Base-by-base conservation (phyloP, 352 stramenopile species). In the Phytophthora lateralis region DNA sequence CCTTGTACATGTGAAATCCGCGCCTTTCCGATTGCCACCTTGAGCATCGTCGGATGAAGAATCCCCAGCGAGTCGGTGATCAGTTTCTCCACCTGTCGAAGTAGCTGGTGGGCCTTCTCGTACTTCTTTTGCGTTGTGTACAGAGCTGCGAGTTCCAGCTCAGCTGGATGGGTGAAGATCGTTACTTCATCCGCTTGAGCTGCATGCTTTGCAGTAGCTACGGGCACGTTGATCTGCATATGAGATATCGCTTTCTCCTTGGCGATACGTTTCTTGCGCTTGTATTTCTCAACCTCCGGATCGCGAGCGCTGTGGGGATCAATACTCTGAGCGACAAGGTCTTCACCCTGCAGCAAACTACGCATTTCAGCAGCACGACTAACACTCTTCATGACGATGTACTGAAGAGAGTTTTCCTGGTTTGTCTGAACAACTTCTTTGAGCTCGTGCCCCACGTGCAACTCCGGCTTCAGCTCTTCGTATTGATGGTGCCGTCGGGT, bases 51-150 rank as follows among this genome's bases (percentile, higher is more conserved):
- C 8, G 80, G 76, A 47, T 90, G 80, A 26, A 73, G 24, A 42
- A 66, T 64, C 6, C 82, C 82, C 0, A 88, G 26, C 0, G 82
- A 64, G 15, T 80, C 55, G 9, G 62, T 65, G 4, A 77, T 58
- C 0, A 81, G 43, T 21, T 57, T 47, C 44, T 73, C 65, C 5
- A 63, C 66, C 18, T 71, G 54, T 9, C 51, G 12, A 17, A 91
- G 63, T 3, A 88, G 5, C 11, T 59, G 35, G 42, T 60, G 54
- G 21, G 82, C 80, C 38, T 87, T 87, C 0, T 73, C 63, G 12
- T 75, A 75, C 41, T 86, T 85, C 21, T 82, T 81, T 50, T 91
- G 82, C 0, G 66, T 64, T 14, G 86, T 79, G 27, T 88, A 91
- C 21, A 91, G 42, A 35, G 75, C 57, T 14, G 68, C 78, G 3